These are phyloP conservation scores for Helicocarpus griseus DNA, from an alignment of 2,329 filamentous ascomycete genomes.

Conservation along the genomic window DNA sequence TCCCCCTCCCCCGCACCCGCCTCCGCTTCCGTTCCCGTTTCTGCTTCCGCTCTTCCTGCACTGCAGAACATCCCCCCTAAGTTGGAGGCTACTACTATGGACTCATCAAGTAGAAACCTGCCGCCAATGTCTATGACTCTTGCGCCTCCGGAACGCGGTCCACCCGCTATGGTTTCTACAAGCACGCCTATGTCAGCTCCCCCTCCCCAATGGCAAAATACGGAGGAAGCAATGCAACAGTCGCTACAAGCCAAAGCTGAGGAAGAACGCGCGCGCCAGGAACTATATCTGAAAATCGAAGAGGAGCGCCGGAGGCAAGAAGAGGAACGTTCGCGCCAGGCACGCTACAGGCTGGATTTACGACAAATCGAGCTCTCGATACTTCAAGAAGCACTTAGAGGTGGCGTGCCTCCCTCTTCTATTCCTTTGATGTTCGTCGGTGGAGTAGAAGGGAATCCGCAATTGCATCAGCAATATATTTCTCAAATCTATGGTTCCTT, in stretches of 20 bases:
- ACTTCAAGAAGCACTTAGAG: constrained; percentile 56
- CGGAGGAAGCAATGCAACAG: constrained; percentile 60
- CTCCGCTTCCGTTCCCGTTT: constrained; percentile 18
- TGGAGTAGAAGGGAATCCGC: constrained; percentile 49
- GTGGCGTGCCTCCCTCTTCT: constrained; percentile 64
- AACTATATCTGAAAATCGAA: too few relatives aligned
- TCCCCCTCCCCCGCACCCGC: constrained; percentile 17
- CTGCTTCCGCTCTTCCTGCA: constrained; percentile 16
- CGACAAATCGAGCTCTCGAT: constrained; percentile 64
- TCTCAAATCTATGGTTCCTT: constrained; percentile 26
- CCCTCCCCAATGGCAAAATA: constrained; percentile 56
- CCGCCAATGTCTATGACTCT: constrained; percentile 59
- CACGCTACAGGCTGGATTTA: constrained; percentile 60
- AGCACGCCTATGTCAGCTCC: constrained; percentile 40
- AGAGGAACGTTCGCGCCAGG: constrained; percentile 57
- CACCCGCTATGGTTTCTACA: constrained; percentile 29
- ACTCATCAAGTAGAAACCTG: constrained; percentile 58
- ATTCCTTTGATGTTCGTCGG: constrained; percentile 66
- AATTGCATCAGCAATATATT: constrained; percentile 60
- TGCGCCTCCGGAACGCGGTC: constrained; percentile 31
- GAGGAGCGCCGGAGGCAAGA: too few relatives aligned
- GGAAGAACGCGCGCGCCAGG: constrained; percentile 61
- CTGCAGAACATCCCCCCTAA: constrained; percentile 19
- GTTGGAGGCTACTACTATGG: constrained; percentile 51
- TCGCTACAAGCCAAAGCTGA: constrained; percentile 65